Percentiles rank a stretch among this genome's conserved stretches.
phyloP scores from a whole-genome alignment of 495 filamentous ascomycete species.

The Xylaria sp. region DNA sequence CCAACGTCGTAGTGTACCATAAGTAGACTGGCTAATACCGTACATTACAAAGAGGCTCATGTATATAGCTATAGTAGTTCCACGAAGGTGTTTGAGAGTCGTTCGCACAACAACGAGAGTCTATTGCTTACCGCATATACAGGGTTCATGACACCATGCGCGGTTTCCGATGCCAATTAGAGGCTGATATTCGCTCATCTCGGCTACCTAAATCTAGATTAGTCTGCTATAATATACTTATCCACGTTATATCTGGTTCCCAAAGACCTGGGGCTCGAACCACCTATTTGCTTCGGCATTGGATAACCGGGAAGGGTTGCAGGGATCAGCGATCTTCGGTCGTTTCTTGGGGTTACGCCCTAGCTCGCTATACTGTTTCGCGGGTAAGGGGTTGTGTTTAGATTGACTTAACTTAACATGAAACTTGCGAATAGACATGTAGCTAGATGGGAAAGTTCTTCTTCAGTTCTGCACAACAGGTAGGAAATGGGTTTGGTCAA shows the following conservation, averaged over 20 bases:
- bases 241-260: background rate
- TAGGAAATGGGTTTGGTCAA: too few species aligned
- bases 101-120: too few species aligned
- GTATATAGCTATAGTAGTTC: too few species aligned
- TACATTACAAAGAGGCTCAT: too few species aligned
- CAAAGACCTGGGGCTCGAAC: background rate
- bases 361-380: too few species aligned
- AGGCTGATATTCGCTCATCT: background rate
- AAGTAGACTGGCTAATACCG: background rate
- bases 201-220: background rate
- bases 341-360: background rate
- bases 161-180: background rate
- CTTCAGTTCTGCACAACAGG: background rate
- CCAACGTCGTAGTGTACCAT: background rate
- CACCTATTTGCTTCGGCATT: background rate
- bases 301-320: background rate
- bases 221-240: background rate
- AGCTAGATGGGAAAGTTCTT: background rate
- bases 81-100: too few species aligned
- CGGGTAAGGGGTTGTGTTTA: background rate
- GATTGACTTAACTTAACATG: background rate
- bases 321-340: background rate
- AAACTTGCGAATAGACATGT: background rate
- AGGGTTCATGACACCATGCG: too few species aligned
- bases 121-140: too few species aligned